phyloP scores from a whole-genome alignment of 257 asterid species.

The Vinca minor region DNA sequence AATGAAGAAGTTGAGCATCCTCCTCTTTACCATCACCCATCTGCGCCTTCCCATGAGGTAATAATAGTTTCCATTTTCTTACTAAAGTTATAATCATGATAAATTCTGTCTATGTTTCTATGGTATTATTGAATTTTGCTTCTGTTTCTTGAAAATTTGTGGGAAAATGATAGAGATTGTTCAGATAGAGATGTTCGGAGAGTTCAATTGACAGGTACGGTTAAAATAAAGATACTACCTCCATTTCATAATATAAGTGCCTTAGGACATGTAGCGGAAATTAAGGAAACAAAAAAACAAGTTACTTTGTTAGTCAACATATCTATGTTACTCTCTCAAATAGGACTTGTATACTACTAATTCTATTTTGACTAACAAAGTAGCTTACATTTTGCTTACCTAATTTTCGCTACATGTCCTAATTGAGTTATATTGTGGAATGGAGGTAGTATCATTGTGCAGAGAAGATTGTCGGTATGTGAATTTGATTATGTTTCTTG shows the following conservation, averaged over 20 bases:
- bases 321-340: neutral
- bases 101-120: neutral
- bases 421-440: too few species aligned
- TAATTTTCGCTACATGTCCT: too few species aligned
- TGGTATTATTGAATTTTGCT: neutral
- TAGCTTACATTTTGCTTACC: neutral
- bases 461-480: too few species aligned
- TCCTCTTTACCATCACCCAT: constrained; percentile 48
- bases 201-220: neutral
- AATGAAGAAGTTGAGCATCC: constrained; percentile 23
- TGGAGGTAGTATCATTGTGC: too few species aligned
- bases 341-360: neutral
- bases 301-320: neutral
- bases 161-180: neutral
- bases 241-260: too few species aligned
- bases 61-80: neutral
- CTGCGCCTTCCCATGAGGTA: constrained; percentile 85
- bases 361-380: too few species aligned
- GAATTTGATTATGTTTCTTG: too few species aligned
- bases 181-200: neutral
- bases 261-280: too few species aligned
- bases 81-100: neutral
- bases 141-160: neutral
- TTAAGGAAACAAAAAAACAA: too few species aligned
- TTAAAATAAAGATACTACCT: neutral